Evolutionary conservation across 306 rosid genomes (phyloP).

Genomic region (Astragalus membranaceus): DNA sequence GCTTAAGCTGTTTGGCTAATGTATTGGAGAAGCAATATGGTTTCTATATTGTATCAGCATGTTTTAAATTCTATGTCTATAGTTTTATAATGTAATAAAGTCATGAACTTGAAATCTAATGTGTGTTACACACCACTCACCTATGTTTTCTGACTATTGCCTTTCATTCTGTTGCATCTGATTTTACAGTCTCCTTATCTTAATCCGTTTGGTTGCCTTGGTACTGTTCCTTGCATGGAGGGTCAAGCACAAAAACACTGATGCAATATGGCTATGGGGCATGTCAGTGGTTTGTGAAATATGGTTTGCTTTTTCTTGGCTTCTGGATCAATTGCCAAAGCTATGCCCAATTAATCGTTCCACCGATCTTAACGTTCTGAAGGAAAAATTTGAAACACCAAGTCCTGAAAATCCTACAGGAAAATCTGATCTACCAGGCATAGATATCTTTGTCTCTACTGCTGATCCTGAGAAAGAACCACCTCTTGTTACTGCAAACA

Average conservation of each 20-base stretch:
- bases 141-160: conserved; percentile 15
- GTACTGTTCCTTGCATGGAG: conserved; percentile 82
- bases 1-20: neutral
- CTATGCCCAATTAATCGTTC: conserved; percentile 79
- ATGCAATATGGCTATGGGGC: conserved; percentile 95
- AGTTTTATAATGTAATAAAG: neutral
- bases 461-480: conserved; percentile 99
- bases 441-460: conserved; percentile 88
- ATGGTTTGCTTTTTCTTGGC: conserved; percentile 99
- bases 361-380: conserved; percentile 82
- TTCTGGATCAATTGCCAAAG: conserved; percentile 88
- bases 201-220: conserved; percentile 59
- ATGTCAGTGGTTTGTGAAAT: conserved; percentile 93
- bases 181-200: conserved; percentile 67
- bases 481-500: conserved; percentile 92
- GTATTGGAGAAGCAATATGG: neutral
- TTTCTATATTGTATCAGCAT: neutral
- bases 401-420: conserved; percentile 71
- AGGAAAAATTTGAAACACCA: conserved; percentile 76
- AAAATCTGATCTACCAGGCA: conserved; percentile 93
- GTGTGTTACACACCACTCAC: neutral
- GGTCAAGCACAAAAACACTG: conserved; percentile 52
- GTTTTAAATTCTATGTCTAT: neutral
- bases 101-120: neutral
- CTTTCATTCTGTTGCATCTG: conserved; percentile 17